phyloP scores from a whole-genome alignment of 176 grass and related monocot genomes.

The Carex kokanica region DNA sequence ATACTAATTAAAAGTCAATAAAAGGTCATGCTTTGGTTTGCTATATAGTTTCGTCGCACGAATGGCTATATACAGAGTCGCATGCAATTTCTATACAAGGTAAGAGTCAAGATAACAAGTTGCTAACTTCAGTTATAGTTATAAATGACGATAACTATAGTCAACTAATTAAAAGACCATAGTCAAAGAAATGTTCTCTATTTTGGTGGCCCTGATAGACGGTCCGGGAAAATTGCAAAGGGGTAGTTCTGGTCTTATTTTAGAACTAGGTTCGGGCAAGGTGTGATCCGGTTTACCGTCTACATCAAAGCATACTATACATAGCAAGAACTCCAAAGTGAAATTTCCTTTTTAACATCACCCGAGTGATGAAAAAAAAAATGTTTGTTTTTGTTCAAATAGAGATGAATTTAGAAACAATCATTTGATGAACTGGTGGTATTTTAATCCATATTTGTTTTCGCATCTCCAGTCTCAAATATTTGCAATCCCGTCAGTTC shows the following conservation, averaged over 20 bases:
- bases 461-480: neutral
- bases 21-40: neutral
- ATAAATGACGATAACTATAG: neutral
- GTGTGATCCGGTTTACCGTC: neutral
- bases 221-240: neutral
- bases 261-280: neutral
- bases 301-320: neutral
- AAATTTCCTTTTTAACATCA: neutral
- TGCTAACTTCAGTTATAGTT: constrained; percentile 7
- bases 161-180: neutral
- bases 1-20: no score
- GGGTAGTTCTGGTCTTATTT: neutral
- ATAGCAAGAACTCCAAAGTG: neutral
- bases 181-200: neutral
- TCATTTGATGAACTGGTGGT: neutral
- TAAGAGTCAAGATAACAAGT: constrained; percentile 13
- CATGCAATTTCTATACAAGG: neutral
- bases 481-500: neutral
- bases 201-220: neutral
- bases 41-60: neutral
- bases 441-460: neutral
- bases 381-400: neutral
- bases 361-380: neutral
- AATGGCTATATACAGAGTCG: neutral
- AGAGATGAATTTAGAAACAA: neutral